phyloP scores from a whole-genome alignment of 257 asterid genomes.

The Nemophila menziesii region DNA sequence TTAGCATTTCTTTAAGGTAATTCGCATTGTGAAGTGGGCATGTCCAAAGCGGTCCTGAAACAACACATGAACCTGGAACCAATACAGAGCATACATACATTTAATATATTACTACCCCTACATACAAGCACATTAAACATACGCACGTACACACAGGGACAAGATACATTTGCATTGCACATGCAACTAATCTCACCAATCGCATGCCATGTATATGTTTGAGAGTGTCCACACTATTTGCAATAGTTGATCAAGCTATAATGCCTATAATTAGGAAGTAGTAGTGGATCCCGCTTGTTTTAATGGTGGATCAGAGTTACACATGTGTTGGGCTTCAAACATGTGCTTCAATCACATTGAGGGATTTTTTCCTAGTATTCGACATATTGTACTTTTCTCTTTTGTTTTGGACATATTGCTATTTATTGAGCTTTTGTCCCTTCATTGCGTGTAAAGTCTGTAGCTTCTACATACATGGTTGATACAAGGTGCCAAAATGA shows the following conservation, averaged over 20 bases:
- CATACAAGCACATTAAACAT: conserved; percentile 9
- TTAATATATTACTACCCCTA: neutral
- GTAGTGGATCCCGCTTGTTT: too few species aligned
- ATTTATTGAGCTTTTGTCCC: too few species aligned
- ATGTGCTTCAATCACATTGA: too few species aligned
- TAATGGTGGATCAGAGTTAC: too few species aligned
- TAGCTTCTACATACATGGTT: too few species aligned
- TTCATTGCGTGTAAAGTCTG: too few species aligned
- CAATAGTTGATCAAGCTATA: conserved; percentile 81
- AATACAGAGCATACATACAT: conserved; percentile 17
- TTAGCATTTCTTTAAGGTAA: conserved; percentile 44
- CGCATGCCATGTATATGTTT: conserved; percentile 47
- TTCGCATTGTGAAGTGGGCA: conserved; percentile 73
- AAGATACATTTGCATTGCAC: conserved; percentile 50
- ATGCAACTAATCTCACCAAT: conserved; percentile 58
- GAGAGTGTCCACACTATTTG: conserved; percentile 58
- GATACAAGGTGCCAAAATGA: too few species aligned
- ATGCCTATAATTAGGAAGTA: conserved; percentile 48
- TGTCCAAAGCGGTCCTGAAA: conserved; percentile 94
- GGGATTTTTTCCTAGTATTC: too few species aligned
- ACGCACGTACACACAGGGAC: too few species aligned
- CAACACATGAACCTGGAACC: conserved; percentile 57
- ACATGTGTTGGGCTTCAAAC: too few species aligned
- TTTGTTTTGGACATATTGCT: too few species aligned
- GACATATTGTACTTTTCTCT: too few species aligned